Evolutionary conservation across 1,284 basidiomycete genomes (phyloP).

Genomic region (Peniophora sp.): DNA sequence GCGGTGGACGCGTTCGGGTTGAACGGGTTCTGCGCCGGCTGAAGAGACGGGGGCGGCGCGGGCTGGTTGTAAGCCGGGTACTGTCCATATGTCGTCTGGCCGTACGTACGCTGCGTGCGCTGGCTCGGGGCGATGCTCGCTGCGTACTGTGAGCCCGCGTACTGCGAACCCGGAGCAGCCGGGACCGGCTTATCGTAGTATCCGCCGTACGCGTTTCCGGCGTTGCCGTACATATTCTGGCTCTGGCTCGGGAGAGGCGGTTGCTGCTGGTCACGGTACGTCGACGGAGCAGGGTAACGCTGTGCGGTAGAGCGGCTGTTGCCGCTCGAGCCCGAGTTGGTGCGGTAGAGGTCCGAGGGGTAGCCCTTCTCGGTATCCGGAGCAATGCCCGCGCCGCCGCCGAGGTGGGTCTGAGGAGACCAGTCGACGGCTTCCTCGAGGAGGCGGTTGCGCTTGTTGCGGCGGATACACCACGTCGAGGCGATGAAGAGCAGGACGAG

Average conservation of each 20-base stretch:
- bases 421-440: slow-evolving; percentile 44
- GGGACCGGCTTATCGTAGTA: not conserved
- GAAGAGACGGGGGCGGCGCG: not conserved
- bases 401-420: slow-evolving; percentile 31
- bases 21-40: not conserved
- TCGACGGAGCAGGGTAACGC: not conserved
- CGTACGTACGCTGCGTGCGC: not conserved
- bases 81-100: not conserved
- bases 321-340: not conserved
- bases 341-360: not conserved
- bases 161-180: not conserved
- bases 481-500: slow-evolving; percentile 38
- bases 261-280: not conserved
- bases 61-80: not conserved
- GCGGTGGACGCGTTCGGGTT: not conserved
- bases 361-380: slow-evolving; percentile 15
- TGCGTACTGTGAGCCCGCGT: not conserved
- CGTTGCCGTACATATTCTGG: not conserved
- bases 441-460: slow-evolving; percentile 36
- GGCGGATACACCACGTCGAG: slow-evolving; percentile 41
- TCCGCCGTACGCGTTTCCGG: not conserved
- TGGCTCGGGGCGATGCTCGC: not conserved
- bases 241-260: too few species aligned
- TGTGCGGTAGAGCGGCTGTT: not conserved
- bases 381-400: slow-evolving; percentile 2